Percentiles rank a stretch among this genome's conserved stretches.
Conservation (phyloP, 2,329 filamentous ascomycete genomes). For the Aspergillus luchuensis region DNA sequence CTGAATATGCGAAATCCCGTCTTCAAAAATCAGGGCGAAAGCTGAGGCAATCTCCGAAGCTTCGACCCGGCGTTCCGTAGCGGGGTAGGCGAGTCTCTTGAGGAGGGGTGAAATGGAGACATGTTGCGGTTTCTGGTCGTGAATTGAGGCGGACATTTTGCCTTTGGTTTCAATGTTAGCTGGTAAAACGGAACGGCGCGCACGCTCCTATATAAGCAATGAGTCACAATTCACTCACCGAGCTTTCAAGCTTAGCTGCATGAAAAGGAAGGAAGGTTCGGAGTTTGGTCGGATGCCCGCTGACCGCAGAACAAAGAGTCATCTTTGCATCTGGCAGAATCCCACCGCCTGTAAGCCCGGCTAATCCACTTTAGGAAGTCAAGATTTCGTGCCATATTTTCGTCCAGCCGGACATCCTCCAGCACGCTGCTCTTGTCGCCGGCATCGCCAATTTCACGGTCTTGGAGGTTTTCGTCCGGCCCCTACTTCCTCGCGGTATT, state of each 20-base stretch:
- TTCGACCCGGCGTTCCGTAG: slow-evolving; percentile 57
- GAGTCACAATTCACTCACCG: not conserved
- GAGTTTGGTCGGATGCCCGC: not conserved
- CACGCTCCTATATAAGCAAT: not conserved
- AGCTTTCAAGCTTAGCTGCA: not conserved
- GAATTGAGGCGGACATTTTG: slow-evolving; percentile 30
- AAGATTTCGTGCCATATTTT: slow-evolving; percentile 25
- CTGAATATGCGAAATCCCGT: slow-evolving; percentile 85
- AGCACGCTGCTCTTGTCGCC: slow-evolving; percentile 10
- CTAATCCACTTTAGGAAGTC: slow-evolving; percentile 21
- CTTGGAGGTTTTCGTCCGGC: not conserved
- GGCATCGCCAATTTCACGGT: slow-evolving; percentile 10
- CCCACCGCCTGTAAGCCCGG: slow-evolving; percentile 21
- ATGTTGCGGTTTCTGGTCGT: slow-evolving; percentile 34
- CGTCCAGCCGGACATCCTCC: slow-evolving; percentile 5
- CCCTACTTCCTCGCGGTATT: not conserved
- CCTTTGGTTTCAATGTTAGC: not conserved
- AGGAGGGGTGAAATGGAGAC: slow-evolving; percentile 53
- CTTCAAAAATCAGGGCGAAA: slow-evolving; percentile 87
- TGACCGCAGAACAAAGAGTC: slow-evolving; percentile 11
- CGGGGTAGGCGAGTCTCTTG: slow-evolving; percentile 49
- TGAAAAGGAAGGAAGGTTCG: not conserved
- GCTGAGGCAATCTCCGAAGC: slow-evolving; percentile 86
- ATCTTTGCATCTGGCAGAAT: slow-evolving; percentile 25
- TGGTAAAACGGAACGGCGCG: not conserved